phyloP scores from a whole-genome alignment of 2,329 filamentous ascomycete species.

The Ceratocystis papillata region DNA sequence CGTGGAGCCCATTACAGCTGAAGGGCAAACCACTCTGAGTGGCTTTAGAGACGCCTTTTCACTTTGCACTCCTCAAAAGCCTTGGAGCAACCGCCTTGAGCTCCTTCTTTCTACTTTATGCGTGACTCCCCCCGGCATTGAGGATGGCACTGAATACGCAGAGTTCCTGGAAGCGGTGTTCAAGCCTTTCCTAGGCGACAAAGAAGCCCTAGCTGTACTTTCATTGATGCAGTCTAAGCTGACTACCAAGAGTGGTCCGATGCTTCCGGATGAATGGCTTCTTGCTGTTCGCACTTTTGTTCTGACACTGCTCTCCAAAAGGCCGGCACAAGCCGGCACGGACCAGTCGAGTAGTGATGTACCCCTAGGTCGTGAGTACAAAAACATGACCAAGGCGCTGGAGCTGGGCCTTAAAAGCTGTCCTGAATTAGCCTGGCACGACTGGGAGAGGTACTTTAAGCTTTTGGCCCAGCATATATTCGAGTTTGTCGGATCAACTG shows the following conservation, averaged over 20 bases:
- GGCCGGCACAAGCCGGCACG: neutral
- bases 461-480: slow-evolving; percentile 46
- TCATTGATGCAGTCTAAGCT: slow-evolving; percentile 15
- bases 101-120: slow-evolving; percentile 39
- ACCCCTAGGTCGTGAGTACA: slow-evolving; percentile 54
- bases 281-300: slow-evolving; percentile 12
- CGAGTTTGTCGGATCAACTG: slow-evolving; percentile 55
- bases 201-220: slow-evolving; percentile 29
- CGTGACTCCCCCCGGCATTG: slow-evolving; percentile 38
- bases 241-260: neutral
- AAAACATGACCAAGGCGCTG: slow-evolving; percentile 57
- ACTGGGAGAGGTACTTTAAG: slow-evolving; percentile 48
- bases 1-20: slow-evolving; percentile 47
- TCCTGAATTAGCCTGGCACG: slow-evolving; percentile 37
- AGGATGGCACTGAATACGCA: slow-evolving; percentile 39
- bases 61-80: neutral
- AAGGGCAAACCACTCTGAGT: slow-evolving; percentile 38
- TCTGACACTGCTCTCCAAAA: slow-evolving; percentile 4
- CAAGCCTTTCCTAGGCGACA: slow-evolving; percentile 47
- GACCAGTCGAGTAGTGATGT: slow-evolving; percentile 14
- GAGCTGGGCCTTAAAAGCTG: slow-evolving; percentile 47
- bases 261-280: slow-evolving; percentile 13
- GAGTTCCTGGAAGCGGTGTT: slow-evolving; percentile 43
- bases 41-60: slow-evolving; percentile 43
- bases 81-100: slow-evolving; percentile 6